Percentiles rank a stretch among this genome's conserved stretches.
These are phyloP conservation scores for Nakazawaea anatomiae DNA, from an alignment of 805 yeast genomes.

Conservation along the genomic window DNA sequence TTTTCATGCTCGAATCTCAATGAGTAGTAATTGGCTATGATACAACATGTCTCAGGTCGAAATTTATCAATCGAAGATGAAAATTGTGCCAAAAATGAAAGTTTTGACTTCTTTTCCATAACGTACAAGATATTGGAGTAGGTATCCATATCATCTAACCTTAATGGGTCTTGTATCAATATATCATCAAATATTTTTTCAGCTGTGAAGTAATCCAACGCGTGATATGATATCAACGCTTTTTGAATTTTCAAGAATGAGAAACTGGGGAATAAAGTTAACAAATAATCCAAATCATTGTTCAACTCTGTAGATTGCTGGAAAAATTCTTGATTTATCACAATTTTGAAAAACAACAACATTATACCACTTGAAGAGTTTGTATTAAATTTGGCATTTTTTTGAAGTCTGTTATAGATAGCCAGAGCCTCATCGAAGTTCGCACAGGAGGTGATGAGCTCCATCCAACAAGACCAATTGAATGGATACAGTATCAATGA, in stretches of 20 bases:
- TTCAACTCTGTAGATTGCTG: slow-evolving; percentile 53
- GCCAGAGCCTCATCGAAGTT: slow-evolving; percentile 54
- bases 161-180: slow-evolving; percentile 66
- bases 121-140: slow-evolving; percentile 95
- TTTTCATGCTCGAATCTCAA: slow-evolving; percentile 90
- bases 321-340: slow-evolving; percentile 70
- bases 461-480: slow-evolving; percentile 95
- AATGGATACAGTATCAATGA: slow-evolving; percentile 69
- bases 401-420: slow-evolving; percentile 31
- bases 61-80: slow-evolving; percentile 78
- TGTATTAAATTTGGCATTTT: slow-evolving; percentile 27
- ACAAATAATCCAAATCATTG: slow-evolving; percentile 42
- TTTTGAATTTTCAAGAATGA: slow-evolving; percentile 72
- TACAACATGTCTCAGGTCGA: slow-evolving; percentile 92
- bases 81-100: slow-evolving; percentile 82
- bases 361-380: slow-evolving; percentile 21
- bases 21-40: slow-evolving; percentile 89
- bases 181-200: slow-evolving; percentile 76
- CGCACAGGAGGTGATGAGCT: slow-evolving; percentile 56
- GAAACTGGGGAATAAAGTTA: slow-evolving; percentile 62
- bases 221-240: slow-evolving; percentile 77
- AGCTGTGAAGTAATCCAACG: slow-evolving; percentile 78
- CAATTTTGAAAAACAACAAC: slow-evolving; percentile 53
- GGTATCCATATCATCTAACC: slow-evolving; percentile 86
- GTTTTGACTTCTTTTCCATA: slow-evolving; percentile 80